phyloP scores from a whole-genome alignment of 257 asterid species.

The Galeopsis tetrahit region DNA sequence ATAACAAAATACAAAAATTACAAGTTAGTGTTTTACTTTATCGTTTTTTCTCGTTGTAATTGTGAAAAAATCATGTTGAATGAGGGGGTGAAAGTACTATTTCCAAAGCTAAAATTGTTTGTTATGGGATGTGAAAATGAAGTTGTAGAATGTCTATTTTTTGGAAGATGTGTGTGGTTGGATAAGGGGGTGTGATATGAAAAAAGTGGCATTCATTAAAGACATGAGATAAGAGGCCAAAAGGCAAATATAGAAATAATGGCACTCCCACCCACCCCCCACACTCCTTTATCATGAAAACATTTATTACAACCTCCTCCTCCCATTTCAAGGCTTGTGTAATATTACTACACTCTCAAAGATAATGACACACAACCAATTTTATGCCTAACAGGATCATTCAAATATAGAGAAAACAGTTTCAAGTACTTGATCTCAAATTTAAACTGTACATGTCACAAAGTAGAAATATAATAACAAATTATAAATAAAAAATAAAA shows the following conservation, averaged over 20 bases:
- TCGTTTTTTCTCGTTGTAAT: too few relatives aligned
- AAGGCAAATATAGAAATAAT: slow-evolving; percentile 26
- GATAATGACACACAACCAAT: slow-evolving; percentile 45
- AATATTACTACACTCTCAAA: slow-evolving; percentile 6
- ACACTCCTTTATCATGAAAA: slow-evolving; percentile 22
- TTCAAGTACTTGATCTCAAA: slow-evolving; percentile 32
- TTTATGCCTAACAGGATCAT: slow-evolving; percentile 20
- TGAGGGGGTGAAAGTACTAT: too few relatives aligned
- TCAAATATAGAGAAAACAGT: slow-evolving; percentile 1
- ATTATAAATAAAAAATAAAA: neutral
- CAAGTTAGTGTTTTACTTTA: too few relatives aligned
- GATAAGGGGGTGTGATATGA: slow-evolving; percentile 52
- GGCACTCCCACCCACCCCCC: slow-evolving; percentile 23
- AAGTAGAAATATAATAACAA: neutral
- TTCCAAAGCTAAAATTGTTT: too few relatives aligned
- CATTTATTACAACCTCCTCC: slow-evolving; percentile 42
- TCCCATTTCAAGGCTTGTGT: slow-evolving; percentile 35
- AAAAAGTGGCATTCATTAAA: slow-evolving; percentile 42
- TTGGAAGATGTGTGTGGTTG: slow-evolving; percentile 44
- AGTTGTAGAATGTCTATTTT: slow-evolving; percentile 43
- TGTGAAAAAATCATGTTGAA: too few relatives aligned
- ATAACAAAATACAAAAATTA: too few relatives aligned
- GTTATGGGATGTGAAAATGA: neutral
- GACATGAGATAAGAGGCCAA: slow-evolving; percentile 61
- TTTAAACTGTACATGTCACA: slow-evolving; percentile 49